These are phyloP conservation scores for Jamesozyma jinghongensis DNA, from an alignment of 805 yeast species.

Conservation along the genomic window DNA sequence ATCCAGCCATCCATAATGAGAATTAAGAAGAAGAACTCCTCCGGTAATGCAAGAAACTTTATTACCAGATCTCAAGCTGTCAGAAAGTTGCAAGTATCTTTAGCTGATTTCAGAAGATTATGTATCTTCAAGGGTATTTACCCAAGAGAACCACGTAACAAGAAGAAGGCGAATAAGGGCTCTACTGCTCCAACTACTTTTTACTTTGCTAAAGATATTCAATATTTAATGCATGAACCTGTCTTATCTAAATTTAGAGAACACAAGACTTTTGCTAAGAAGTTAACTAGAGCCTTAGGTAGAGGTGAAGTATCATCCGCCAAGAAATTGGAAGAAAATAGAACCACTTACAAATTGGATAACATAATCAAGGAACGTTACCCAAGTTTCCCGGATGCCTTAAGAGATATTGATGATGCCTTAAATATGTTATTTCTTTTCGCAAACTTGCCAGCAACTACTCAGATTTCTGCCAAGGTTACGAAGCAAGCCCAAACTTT, in stretches of 20 bases:
- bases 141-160: conserved; percentile 93
- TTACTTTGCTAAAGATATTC: conserved; percentile 89
- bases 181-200: conserved; percentile 95
- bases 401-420: conserved; percentile 92
- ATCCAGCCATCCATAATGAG: conserved; percentile 31
- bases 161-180: conserved; percentile 95
- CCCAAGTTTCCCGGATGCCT: conserved; percentile 85
- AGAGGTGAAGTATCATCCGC: conserved; percentile 89
- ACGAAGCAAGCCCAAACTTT: conserved; percentile 81
- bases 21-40: conserved; percentile 73
- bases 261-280: conserved; percentile 89
- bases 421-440: conserved; percentile 89
- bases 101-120: conserved; percentile 93
- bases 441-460: conserved; percentile 91
- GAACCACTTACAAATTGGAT: conserved; percentile 69
- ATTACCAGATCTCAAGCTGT: conserved; percentile 93
- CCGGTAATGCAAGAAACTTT: conserved; percentile 87
- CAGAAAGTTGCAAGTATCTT: conserved; percentile 78
- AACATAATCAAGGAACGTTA: conserved; percentile 90
- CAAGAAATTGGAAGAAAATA: conserved; percentile 66
- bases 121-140: conserved; percentile 97
- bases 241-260: conserved; percentile 85
- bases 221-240: conserved; percentile 91
- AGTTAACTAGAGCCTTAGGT: conserved; percentile 80
- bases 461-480: conserved; percentile 65